A percentile compares a stretch with the other conserved stretches of the same genome.
Evolutionary conservation across 2,329 filamentous ascomycete species (phyloP).

Genomic region (Exophiala aquamarina): DNA sequence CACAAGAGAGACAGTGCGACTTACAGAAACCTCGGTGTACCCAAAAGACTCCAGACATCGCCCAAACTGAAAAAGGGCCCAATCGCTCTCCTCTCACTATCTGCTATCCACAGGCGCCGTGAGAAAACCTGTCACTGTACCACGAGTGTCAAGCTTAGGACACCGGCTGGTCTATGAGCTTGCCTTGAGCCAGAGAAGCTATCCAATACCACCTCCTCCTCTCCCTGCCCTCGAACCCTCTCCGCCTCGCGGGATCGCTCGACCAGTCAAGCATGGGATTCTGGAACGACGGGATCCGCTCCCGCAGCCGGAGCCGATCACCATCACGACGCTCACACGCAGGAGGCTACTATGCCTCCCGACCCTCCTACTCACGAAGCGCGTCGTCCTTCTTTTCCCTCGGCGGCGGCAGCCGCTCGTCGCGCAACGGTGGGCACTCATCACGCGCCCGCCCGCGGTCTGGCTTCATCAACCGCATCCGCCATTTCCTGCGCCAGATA

Average conservation of each 20-base stretch:
- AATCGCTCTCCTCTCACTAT: too few species aligned
- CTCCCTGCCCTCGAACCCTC: not conserved
- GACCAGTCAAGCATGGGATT: slow-evolving; percentile 23
- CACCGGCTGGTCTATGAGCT: too few species aligned
- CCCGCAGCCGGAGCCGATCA: slow-evolving; percentile 18
- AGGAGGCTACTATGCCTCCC: slow-evolving; percentile 32
- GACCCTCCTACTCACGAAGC: slow-evolving; percentile 34
- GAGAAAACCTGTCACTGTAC: too few species aligned
- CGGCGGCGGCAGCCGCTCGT: slow-evolving; percentile 24
- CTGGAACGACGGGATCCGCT: slow-evolving; percentile 28
- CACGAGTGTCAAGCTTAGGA: too few species aligned
- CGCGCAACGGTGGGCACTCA: slow-evolving; percentile 43
- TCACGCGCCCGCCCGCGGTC: slow-evolving; percentile 73
- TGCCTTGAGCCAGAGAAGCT: too few species aligned
- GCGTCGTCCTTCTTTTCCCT: slow-evolving; percentile 35
- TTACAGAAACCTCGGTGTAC: too few species aligned
- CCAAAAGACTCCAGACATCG: too few species aligned
- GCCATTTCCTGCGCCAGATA: slow-evolving; percentile 76
- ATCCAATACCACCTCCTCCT: too few species aligned
- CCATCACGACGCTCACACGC: slow-evolving; percentile 8
- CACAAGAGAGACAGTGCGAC: too few species aligned
- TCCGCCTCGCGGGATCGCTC: not conserved
- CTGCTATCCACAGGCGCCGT: too few species aligned
- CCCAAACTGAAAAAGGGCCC: too few species aligned
- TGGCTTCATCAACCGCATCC: slow-evolving; percentile 76